These are phyloP conservation scores for Mimosa bimucronata DNA, from an alignment of 306 rosid species.

Conservation along the genomic window DNA sequence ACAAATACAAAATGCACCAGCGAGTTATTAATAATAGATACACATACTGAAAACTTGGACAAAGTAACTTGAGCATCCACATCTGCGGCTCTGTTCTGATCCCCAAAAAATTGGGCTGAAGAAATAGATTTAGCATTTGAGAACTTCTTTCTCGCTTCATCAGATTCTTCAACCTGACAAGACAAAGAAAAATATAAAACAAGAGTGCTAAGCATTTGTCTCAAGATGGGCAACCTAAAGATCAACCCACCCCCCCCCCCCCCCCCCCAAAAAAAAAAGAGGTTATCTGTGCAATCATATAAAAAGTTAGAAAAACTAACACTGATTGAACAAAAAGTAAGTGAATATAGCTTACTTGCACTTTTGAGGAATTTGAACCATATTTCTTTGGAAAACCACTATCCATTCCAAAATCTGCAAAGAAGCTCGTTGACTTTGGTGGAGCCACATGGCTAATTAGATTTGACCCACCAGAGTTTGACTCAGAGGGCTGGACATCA, in stretches of 20 bases:
- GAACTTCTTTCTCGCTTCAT: conserved; percentile 93
- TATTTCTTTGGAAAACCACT: conserved; percentile 62
- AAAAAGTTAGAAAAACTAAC: background rate
- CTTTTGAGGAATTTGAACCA: conserved; percentile 63
- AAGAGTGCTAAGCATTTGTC: background rate
- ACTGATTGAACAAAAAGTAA: background rate
- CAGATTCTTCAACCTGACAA: conserved; percentile 69
- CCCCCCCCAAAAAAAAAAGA: background rate
- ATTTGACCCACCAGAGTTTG: conserved; percentile 62
- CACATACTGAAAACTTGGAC: conserved; percentile 80
- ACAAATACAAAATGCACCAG: background rate
- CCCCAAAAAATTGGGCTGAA: conserved; percentile 90
- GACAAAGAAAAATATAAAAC: background rate
- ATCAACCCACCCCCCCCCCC: background rate
- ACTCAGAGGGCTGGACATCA: conserved; percentile 69
- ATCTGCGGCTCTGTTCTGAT: conserved; percentile 66
- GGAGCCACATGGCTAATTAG: conserved; percentile 66
- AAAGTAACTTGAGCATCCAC: conserved; percentile 67
- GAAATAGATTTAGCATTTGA: conserved; percentile 93
- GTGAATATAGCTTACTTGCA: conserved; percentile 59
- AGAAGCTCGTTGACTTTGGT: conserved; percentile 90
- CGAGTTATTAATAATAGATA: conserved; percentile 22
- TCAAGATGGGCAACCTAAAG: background rate
- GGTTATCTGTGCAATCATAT: background rate
- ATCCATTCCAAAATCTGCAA: conserved; percentile 92